These are phyloP conservation scores for Lasiosphaeria ovina DNA, from an alignment of 495 filamentous ascomycete species.

Conservation along the genomic window DNA sequence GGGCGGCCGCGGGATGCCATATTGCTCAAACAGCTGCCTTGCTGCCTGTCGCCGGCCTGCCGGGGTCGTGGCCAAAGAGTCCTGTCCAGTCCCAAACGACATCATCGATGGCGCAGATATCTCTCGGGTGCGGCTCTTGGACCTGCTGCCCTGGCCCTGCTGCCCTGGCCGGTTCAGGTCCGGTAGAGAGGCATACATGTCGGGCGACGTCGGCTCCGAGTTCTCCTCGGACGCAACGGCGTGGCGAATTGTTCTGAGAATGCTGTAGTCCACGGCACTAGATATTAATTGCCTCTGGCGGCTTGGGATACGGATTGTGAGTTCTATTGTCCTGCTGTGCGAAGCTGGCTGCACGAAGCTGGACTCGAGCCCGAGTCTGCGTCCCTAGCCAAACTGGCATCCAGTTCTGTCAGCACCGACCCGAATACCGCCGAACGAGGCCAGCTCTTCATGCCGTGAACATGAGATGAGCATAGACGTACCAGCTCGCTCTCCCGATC, in stretches of 20 bases:
- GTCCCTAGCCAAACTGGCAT: constrained; percentile 23
- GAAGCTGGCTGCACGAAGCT: constrained; percentile 24
- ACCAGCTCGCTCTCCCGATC: constrained; percentile 22
- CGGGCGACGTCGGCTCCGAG: not conserved
- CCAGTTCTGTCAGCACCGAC: constrained; percentile 1
- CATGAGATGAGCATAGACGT: not conserved
- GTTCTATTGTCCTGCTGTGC: constrained; percentile 21
- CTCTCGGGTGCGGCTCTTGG: constrained; percentile 5
- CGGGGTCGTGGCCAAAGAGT: constrained; percentile 7
- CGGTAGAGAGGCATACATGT: constrained; percentile 4
- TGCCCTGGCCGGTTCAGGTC: not conserved
- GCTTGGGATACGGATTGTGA: not conserved
- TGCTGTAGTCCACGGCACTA: not conserved
- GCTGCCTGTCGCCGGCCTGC: constrained; percentile 25
- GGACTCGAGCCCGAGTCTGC: constrained; percentile 18
- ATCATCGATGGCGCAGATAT: constrained; percentile 5
- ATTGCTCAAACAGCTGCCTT: constrained; percentile 35
- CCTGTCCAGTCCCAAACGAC: constrained; percentile 7
- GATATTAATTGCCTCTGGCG: constrained; percentile 1
- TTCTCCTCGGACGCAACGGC: not conserved
- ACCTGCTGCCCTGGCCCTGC: not conserved
- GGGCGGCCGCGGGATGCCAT: constrained; percentile 33
- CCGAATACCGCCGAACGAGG: no score
- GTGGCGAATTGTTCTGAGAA: not conserved
- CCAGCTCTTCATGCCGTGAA: not conserved